These are phyloP conservation scores for Marasmius sp. DNA, from an alignment of 1,284 basidiomycete genomes.

Conservation along the genomic window DNA sequence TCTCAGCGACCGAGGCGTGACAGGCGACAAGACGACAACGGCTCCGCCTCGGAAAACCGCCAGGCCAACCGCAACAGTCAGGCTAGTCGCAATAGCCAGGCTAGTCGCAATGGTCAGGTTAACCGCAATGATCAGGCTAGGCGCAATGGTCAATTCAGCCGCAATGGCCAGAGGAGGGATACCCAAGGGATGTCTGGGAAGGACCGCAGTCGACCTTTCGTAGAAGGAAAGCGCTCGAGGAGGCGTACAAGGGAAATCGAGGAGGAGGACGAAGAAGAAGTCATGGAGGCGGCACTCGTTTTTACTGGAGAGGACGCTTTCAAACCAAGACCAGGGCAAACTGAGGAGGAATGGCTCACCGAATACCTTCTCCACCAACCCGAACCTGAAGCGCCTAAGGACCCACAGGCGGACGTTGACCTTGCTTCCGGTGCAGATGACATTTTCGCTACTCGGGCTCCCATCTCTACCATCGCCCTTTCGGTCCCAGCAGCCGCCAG, in stretches of 20 bases:
- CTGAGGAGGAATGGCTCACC: constrained; percentile 3
- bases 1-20: too few relatives aligned
- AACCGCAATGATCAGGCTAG: background rate
- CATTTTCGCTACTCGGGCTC: background rate
- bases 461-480: background rate
- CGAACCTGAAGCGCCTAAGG: constrained; percentile 2
- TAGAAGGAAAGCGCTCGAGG: background rate
- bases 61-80: too few relatives aligned
- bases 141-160: background rate
- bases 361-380: constrained; percentile 1
- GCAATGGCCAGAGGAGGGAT: too few relatives aligned
- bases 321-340: constrained; percentile 2
- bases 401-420: constrained; percentile 1
- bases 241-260: background rate
- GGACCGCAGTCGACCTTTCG: background rate
- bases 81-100: too few relatives aligned
- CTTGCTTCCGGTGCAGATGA: constrained; percentile 3
- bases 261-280: background rate
- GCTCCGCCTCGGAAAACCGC: too few relatives aligned
- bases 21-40: too few relatives aligned
- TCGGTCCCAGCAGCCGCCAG: background rate
- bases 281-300: background rate
- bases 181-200: background rate
- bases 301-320: constrained; percentile 1
- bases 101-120: too few relatives aligned